These are phyloP conservation scores for Oryza glaberrima DNA, from an alignment of 176 grass and related monocot species.

Conservation along the genomic window DNA sequence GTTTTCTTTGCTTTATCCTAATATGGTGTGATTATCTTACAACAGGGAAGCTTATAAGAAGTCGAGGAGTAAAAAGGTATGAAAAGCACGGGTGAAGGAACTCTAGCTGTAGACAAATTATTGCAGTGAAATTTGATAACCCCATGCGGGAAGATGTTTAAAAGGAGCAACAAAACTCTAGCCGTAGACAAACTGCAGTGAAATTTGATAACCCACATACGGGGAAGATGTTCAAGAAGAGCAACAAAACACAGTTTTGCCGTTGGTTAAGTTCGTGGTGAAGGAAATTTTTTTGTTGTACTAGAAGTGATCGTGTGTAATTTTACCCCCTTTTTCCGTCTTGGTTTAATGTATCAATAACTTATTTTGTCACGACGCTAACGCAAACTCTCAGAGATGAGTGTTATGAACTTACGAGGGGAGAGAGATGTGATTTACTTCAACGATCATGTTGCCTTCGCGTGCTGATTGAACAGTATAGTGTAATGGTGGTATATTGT, in stretches of 20 bases:
- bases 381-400: background rate
- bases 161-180: background rate
- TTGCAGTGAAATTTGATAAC: slow-evolving; percentile 28
- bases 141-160: slow-evolving; percentile 1
- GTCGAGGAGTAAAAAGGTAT: slow-evolving; percentile 63
- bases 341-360: slow-evolving; percentile 2
- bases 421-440: no score
- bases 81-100: slow-evolving; percentile 8
- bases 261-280: background rate
- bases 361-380: background rate
- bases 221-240: background rate
- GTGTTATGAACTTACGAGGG: background rate
- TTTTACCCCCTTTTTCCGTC: background rate
- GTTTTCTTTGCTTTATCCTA: background rate
- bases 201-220: background rate
- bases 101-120: background rate
- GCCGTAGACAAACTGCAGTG: background rate
- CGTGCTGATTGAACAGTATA: no score
- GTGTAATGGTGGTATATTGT: no score
- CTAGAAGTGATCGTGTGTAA: background rate
- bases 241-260: slow-evolving; percentile 3
- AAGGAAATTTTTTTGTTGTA: slow-evolving; percentile 22
- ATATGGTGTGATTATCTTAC: background rate
- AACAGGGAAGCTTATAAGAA: slow-evolving; percentile 63
- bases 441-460: no score